Conservation (phyloP, 306 rosid genomes). For the Myrica gale region DNA sequence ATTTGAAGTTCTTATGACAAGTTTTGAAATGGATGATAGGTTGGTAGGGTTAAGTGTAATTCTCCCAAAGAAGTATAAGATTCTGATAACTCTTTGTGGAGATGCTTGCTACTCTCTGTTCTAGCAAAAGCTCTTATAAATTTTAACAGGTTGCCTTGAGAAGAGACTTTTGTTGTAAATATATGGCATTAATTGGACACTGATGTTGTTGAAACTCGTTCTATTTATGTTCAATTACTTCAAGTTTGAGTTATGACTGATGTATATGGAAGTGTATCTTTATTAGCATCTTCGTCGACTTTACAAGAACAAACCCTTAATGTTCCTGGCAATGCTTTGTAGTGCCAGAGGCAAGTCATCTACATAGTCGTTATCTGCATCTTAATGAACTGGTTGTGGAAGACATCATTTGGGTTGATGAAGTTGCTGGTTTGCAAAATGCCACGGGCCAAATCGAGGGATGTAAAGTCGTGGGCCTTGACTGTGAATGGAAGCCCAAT, state of each 20-base stretch:
- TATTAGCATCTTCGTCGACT: slow-evolving; percentile 22
- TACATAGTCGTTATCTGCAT: slow-evolving; percentile 55
- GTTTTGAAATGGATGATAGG: no score
- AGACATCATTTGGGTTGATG: slow-evolving; percentile 79
- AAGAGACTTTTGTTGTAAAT: no score
- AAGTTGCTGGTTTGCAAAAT: slow-evolving; percentile 51
- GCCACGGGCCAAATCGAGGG: slow-evolving; percentile 69
- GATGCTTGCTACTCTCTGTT: not conserved
- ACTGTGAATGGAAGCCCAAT: slow-evolving; percentile 99
- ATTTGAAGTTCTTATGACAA: no score
- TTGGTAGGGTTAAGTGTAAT: no score
- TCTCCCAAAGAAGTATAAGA: no score
- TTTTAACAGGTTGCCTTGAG: not conserved
- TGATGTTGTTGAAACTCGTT: not conserved
- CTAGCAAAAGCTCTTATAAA: slow-evolving; percentile 1
- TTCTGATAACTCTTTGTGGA: not conserved
- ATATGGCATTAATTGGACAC: not conserved
- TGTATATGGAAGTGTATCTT: not conserved
- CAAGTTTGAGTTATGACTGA: slow-evolving; percentile 13
- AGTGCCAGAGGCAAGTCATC: slow-evolving; percentile 63
- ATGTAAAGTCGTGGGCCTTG: slow-evolving; percentile 81
- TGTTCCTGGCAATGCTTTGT: slow-evolving; percentile 21
- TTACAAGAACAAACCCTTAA: slow-evolving; percentile 20
- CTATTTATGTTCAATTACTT: slow-evolving; percentile 1
- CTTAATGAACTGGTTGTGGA: slow-evolving; percentile 58